Conservation (phyloP, 305 asterid genomes). For the Rubia peregrina region DNA sequence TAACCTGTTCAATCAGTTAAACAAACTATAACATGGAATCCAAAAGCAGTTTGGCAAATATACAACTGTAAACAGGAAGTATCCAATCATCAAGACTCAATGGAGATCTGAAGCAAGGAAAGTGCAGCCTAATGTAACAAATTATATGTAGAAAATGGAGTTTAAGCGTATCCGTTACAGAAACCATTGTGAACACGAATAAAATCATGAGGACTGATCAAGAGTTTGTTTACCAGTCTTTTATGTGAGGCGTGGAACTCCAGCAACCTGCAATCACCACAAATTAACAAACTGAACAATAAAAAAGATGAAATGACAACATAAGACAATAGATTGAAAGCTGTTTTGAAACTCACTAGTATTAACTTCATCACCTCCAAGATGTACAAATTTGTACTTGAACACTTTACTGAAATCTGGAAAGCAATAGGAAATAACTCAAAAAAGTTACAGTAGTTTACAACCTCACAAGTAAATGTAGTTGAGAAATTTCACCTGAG, state of each 20-base stretch:
- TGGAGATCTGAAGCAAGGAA: background rate
- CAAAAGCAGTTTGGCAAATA: background rate
- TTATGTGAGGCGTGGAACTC: conserved; percentile 60
- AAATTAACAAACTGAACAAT: background rate
- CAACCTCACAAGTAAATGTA: conserved; percentile 1
- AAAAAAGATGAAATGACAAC: background rate
- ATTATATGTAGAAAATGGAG: background rate
- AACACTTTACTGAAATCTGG: conserved; percentile 94
- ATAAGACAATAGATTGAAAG: background rate
- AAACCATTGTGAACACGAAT: background rate
- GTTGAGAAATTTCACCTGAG: conserved; percentile 45
- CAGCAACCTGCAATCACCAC: conserved; percentile 69
- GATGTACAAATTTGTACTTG: conserved; percentile 82
- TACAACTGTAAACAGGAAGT: background rate
- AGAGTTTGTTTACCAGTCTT: conserved; percentile 46
- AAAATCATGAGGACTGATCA: background rate
- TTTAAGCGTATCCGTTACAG: background rate
- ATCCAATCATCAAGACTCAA: too few relatives aligned
- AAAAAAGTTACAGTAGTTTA: conserved; percentile 3
- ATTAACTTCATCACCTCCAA: conserved; percentile 95
- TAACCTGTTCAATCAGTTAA: conserved; percentile 45
- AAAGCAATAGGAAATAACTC: conserved; percentile 15
- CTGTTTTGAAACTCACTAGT: conserved; percentile 49
- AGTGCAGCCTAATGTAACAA: background rate
- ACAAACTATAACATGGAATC: background rate